A percentile compares a stretch with the other conserved stretches of the same genome.
These are phyloP conservation scores for Leptographium galeiforme DNA, from an alignment of 2,329 filamentous ascomycete species.

Conservation along the genomic window DNA sequence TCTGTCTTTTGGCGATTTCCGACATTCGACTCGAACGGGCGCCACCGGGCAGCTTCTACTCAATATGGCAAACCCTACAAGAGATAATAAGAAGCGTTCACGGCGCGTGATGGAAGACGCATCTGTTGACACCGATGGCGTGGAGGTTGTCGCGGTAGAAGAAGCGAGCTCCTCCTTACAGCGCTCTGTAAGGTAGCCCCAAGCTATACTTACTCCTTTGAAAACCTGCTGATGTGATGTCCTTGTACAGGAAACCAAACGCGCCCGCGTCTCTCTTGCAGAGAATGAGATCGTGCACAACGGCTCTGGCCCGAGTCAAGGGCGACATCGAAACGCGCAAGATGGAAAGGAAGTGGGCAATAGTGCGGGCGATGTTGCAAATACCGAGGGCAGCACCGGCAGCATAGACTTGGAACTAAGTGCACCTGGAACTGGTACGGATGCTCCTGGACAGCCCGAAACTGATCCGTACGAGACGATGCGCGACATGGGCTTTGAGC, in stretches of 20 bases:
- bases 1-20: not conserved
- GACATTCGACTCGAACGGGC: not conserved
- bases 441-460: conserved; percentile 20
- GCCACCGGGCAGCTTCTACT: not conserved
- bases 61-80: conserved; percentile 17
- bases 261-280: conserved; percentile 21
- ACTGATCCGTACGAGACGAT: conserved; percentile 49
- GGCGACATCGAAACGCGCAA: not conserved
- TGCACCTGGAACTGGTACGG: conserved; percentile 4
- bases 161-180: conserved; percentile 27
- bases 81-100: conserved; percentile 24
- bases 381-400: not conserved
- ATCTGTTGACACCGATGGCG: conserved; percentile 16
- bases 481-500: conserved; percentile 45
- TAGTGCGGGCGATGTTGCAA: conserved; percentile 4
- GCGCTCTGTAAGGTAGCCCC: conserved; percentile 20
- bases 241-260: conserved; percentile 17
- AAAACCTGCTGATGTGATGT: not conserved
- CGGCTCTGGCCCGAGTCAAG: not conserved
- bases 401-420: conserved; percentile 5
- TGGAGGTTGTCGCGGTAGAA: conserved; percentile 21
- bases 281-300: conserved; percentile 3
- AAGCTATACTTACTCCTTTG: not conserved
- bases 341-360: not conserved
- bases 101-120: conserved; percentile 20